These are phyloP conservation scores for Marchantia paleacea DNA, from an alignment of 225 moss, liverwort and hornwort genomes.

Conservation along the genomic window DNA sequence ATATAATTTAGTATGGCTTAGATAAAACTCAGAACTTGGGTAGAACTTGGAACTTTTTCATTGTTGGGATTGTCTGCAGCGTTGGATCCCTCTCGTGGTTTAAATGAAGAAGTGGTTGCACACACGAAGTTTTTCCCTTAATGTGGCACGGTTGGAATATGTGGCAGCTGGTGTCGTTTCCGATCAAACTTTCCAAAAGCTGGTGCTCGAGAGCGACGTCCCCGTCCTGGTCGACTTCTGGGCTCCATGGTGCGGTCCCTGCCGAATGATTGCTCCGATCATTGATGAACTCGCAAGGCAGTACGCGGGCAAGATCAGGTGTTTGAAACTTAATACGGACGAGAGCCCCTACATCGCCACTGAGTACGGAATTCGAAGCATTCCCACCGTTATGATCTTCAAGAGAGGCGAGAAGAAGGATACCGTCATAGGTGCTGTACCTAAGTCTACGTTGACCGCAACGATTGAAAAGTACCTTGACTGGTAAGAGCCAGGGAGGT, in stretches of 20 bases:
- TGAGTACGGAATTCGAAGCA: slow-evolving; percentile 89
- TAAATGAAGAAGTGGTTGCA: too few species aligned
- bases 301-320: slow-evolving; percentile 75
- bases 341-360: slow-evolving; percentile 79
- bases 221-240: slow-evolving; percentile 93
- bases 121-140: neutral
- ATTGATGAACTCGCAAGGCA: slow-evolving; percentile 83
- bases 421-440: slow-evolving; percentile 91
- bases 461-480: slow-evolving; percentile 81
- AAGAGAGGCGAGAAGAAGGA: slow-evolving; percentile 78
- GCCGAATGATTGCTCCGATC: slow-evolving; percentile 90
- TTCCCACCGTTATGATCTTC: slow-evolving; percentile 96
- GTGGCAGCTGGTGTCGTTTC: slow-evolving; percentile 64
- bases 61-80: too few species aligned
- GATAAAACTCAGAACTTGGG: too few species aligned
- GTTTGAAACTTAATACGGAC: slow-evolving; percentile 90
- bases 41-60: too few species aligned
- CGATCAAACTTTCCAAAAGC: slow-evolving; percentile 58
- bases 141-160: neutral
- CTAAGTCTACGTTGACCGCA: slow-evolving; percentile 64
- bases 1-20: too few species aligned
- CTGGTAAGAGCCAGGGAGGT: slow-evolving; percentile 43
- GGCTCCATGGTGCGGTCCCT: slow-evolving; percentile 98
- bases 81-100: too few species aligned
- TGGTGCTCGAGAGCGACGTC: slow-evolving; percentile 65